Base-by-base conservation (phyloP, 768 basidiomycete species). In the Russula dissimulans region DNA sequence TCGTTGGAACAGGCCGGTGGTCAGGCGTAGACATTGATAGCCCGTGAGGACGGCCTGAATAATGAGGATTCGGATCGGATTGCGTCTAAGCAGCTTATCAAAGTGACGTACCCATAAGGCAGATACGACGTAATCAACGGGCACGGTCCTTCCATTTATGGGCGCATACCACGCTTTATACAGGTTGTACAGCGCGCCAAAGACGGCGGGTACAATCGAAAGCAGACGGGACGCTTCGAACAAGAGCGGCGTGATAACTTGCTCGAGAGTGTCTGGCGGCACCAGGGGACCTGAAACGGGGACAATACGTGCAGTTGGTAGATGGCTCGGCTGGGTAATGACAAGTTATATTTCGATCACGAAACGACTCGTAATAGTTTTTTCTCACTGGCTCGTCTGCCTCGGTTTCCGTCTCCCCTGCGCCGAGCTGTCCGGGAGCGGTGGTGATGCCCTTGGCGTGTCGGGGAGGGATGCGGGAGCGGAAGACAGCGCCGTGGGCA, bases 1-100 rank as follows among this genome's bases (percentile, higher is more conserved):
- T 49, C 95, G 85, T 34, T 83, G 82, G 29, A 95, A 80, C 0
- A 98, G 83, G 11, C 95, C 95, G 0, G 93, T 89, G 0, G 95
- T 91, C 14, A 98, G 78, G 45, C 78, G 75, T 63, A 95, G 85
- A 64, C 92, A 95, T 71, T 95, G 94, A 69, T 89, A 86, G 22
- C 89, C 95, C 14, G 94, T 95, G 6, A 94, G 76, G 26, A 91
- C 73, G 1, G 90, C 81, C 91, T 92, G 18, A n/a, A 7, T n/a
- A 42, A 26, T 26, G 22, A 26, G 22, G 22, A 2, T 26, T 26
- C 18, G 29, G 18, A 36, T 57, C 47, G 43, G 44, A 57, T 9
- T 36, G 39, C n/a, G 47, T 29, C 14, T 32, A 18, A 22, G 9
- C 8, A 50, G 36, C 41, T 45, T 14, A 54, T 43, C 42, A 55